phyloP scores from a whole-genome alignment of 169 alveolate genomes.

The Plasmodium reichenowi region DNA sequence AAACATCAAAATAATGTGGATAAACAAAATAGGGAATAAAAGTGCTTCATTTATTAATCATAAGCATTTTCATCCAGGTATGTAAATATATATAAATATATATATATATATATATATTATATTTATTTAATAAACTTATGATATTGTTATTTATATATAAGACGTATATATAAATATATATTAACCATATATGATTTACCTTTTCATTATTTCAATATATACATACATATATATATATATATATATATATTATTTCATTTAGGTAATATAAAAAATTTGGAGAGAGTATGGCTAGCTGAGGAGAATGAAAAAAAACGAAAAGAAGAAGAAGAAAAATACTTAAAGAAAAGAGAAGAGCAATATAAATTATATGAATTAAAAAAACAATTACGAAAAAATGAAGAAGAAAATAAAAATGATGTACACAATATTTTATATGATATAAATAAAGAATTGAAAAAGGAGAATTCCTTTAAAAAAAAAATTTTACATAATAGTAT shows the following conservation, averaged over 20 bases:
- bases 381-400: constrained; percentile 87
- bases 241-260: not conserved
- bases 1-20: constrained; percentile 86
- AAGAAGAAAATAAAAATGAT: constrained; percentile 73
- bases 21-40: constrained; percentile 92
- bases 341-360: constrained; percentile 96
- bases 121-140: not conserved
- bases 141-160: too few relatives aligned
- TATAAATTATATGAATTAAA: constrained; percentile 93
- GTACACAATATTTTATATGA: constrained; percentile 11
- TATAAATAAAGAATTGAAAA: constrained; percentile 78
- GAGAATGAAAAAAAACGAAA: constrained; percentile 93
- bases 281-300: constrained; percentile 97
- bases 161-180: too few relatives aligned
- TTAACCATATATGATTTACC: too few relatives aligned
- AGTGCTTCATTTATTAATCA: constrained; percentile 94
- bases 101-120: constrained; percentile 11
- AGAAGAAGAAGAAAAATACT: constrained; percentile 92
- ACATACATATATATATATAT: too few relatives aligned
- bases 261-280: constrained; percentile 93
- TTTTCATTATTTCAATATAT: too few relatives aligned
- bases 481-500: constrained; percentile 26
- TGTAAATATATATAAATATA: constrained; percentile 17
- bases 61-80: constrained; percentile 96
- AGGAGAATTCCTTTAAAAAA: constrained; percentile 64